Evolutionary conservation across 176 grass and related monocot genomes (phyloP).

Genomic region (Oryza meridionalis): DNA sequence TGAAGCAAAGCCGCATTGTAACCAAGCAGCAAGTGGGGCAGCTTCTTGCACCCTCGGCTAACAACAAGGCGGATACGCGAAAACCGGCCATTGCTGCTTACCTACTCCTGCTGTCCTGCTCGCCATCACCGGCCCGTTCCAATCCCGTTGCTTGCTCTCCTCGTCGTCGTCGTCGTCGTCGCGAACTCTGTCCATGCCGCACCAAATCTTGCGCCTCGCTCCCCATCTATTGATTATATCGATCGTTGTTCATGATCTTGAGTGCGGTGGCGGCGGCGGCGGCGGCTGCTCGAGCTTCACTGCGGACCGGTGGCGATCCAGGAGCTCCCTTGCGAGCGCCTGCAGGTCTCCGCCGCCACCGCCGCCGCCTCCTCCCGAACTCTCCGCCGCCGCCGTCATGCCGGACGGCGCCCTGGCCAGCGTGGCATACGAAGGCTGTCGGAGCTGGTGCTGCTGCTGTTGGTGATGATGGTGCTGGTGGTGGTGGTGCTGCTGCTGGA

Average conservation of each 20-base stretch:
- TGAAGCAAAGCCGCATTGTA: constrained; percentile 40
- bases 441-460: constrained; percentile 29
- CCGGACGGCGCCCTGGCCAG: constrained; percentile 32
- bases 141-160: constrained; percentile 32
- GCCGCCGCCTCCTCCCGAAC: constrained; percentile 4
- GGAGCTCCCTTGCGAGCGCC: constrained; percentile 83
- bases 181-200: constrained; percentile 23
- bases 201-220: constrained; percentile 12
- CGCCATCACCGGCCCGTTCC: constrained; percentile 32
- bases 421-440: constrained; percentile 33
- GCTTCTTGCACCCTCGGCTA: constrained; percentile 48
- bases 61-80: constrained; percentile 60
- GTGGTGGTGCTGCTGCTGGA: constrained; percentile 44
- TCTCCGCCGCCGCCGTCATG: constrained; percentile 40
- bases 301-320: constrained; percentile 66
- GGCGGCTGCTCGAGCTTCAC: constrained; percentile 56
- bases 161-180: constrained; percentile 34
- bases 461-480: constrained; percentile 46
- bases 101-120: constrained; percentile 49
- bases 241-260: constrained; percentile 33
- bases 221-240: constrained; percentile 14
- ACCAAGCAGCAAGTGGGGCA: constrained; percentile 52
- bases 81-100: constrained; percentile 72
- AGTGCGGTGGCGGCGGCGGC: constrained; percentile 52
- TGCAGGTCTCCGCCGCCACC: constrained; percentile 73